Percentiles rank a stretch among this genome's conserved stretches.
Evolutionary conservation across 2,329 filamentous ascomycete genomes (phyloP).

Genomic region (Trichoderma hamatum): DNA sequence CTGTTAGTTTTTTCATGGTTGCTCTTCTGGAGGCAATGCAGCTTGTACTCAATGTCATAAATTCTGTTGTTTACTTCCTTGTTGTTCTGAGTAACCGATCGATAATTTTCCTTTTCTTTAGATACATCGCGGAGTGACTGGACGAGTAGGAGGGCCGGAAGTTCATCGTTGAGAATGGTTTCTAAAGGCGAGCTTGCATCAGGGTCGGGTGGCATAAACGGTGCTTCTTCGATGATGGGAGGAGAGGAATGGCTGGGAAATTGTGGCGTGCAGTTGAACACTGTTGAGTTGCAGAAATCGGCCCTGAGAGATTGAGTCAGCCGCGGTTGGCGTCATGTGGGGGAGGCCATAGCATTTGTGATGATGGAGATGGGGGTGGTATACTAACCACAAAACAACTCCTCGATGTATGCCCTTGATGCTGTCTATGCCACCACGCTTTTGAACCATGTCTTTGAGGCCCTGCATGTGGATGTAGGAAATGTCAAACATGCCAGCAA

Average conservation of each 20-base stretch:
- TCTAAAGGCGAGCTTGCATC: not conserved
- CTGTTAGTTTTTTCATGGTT: not conserved
- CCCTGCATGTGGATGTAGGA: slow-evolving; percentile 23
- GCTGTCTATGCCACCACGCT: slow-evolving; percentile 8
- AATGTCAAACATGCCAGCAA: slow-evolving; percentile 11
- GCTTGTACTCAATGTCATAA: slow-evolving; percentile 17
- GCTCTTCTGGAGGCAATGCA: not conserved
- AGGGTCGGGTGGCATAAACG: not conserved
- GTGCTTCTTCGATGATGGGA: not conserved
- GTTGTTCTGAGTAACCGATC: not conserved
- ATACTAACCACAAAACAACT: not conserved
- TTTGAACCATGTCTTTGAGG: slow-evolving; percentile 2
- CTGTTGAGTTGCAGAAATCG: slow-evolving; percentile 21
- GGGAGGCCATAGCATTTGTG: not conserved
- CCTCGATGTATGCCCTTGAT: slow-evolving; percentile 8
- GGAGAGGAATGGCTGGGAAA: not conserved
- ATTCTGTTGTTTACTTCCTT: slow-evolving; percentile 2
- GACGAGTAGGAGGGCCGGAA: not conserved
- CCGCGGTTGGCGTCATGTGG: not conserved
- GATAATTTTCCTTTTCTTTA: not conserved
- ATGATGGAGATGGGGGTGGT: rapidly evolving
- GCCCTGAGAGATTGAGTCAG: slow-evolving; percentile 2
- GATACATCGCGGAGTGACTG: slow-evolving; percentile 9
- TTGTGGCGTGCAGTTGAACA: slow-evolving; percentile 5
- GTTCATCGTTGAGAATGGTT: not conserved